phyloP scores from a whole-genome alignment of 164 flowering plant genomes.

The Stephania japonica region DNA sequence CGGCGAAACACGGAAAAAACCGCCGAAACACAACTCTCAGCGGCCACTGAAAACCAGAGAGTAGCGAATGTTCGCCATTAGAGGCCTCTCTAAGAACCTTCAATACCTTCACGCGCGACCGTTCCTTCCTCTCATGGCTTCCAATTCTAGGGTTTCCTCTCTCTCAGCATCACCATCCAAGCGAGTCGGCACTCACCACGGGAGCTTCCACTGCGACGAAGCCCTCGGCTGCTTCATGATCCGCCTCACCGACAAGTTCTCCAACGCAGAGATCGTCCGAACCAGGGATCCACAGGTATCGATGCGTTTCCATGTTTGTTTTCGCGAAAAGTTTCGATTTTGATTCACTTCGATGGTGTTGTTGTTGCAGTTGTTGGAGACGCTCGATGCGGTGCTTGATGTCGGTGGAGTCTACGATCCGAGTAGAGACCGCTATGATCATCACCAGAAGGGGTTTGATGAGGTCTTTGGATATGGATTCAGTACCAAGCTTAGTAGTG shows the following conservation, averaged over 20 bases:
- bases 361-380: constrained; percentile 38
- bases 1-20: neutral
- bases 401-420: constrained; percentile 69
- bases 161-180: constrained; percentile 20
- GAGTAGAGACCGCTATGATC: constrained; percentile 49
- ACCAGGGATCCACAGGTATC: constrained; percentile 73
- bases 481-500: constrained; percentile 58
- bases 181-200: constrained; percentile 92
- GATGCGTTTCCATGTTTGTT: neutral
- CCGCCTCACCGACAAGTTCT: constrained; percentile 73
- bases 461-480: constrained; percentile 65
- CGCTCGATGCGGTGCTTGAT: constrained; percentile 66
- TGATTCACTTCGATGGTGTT: neutral
- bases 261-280: constrained; percentile 65
- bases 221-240: constrained; percentile 99
- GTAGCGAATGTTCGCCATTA: neutral
- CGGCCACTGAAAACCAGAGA: neutral
- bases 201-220: constrained; percentile 98
- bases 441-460: constrained; percentile 63
- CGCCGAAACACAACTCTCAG: neutral
- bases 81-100: neutral
- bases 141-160: neutral
- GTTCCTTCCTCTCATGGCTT: neutral
- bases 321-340: neutral
- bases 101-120: neutral